Evolutionary conservation across 345 rosid species (phyloP), one percentile per base, ranked within the genome.

Genomic region (Conringia planisiliqua): DNA sequence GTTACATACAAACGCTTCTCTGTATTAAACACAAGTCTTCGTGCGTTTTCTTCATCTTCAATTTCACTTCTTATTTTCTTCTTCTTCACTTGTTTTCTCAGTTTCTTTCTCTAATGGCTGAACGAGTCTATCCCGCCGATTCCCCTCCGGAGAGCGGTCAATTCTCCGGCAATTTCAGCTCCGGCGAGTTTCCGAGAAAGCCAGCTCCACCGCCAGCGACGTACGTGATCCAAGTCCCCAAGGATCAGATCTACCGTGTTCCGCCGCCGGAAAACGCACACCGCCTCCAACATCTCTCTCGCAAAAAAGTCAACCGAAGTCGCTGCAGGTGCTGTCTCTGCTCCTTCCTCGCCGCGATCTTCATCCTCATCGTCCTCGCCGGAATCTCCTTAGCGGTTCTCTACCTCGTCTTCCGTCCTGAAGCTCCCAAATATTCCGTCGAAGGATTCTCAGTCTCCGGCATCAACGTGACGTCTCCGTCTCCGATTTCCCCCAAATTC

Each of bases 231-330:
- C 91, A 86, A 50, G 77, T 95, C 72, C 99, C 97, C 3, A 95
- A 95, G 62, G 93, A 92, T 74, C 95, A 87, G 71, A 66, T 95
- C 86, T 88, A 88, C 83, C 88, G 92, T n/a, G 81, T 95, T 4
- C 97, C 99, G 0, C 97, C 99, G 1, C 96, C 92, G 27, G 95
- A 84, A 66, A 90, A 90, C 77, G 89, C 92, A 11, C 81, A 77
- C 18, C 97, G 88, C 22, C 74, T 62, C 48, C 80, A 83, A 6
- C 70, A 71, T n/a, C 90, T 90, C 81, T 79, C 99, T 4, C 73
- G 79, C 44, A 78, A 82, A 2, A 80, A 83, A 39, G 7, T 61
- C 14, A 61, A 68, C 13, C 81, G 81, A 29, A 74, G 83, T 22
- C 3, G 57, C 47, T 82, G 85, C 76, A 18, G 87, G 73, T 59